Percentiles rank a stretch among this genome's conserved stretches.
These are phyloP conservation scores for Cucumis cinereus DNA, from an alignment of 306 rosid genomes.

Conservation along the genomic window DNA sequence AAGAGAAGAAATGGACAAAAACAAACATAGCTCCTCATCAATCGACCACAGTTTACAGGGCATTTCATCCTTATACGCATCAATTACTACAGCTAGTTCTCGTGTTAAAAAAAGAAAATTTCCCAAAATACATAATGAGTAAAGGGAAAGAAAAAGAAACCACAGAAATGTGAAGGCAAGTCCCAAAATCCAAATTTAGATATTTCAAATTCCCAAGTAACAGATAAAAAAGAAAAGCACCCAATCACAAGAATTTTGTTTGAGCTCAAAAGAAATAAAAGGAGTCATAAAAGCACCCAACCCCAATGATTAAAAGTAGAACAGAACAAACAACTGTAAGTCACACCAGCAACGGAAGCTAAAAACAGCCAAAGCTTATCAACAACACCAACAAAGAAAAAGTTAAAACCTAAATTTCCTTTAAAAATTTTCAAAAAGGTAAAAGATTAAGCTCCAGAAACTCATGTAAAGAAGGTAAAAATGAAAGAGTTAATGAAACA, in stretches of 20 bases:
- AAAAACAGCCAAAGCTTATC: neutral
- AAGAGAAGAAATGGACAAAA: neutral
- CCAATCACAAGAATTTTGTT: slow-evolving; percentile 4
- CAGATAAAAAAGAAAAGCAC: neutral
- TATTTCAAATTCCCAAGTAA: neutral
- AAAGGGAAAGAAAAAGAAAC: neutral
- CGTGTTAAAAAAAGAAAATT: neutral
- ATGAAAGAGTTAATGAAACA: neutral
- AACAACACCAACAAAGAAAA: neutral
- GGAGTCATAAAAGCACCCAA: slow-evolving; percentile 5
- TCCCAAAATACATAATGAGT: neutral
- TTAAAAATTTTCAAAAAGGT: neutral
- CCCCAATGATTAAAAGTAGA: slow-evolving; percentile 4
- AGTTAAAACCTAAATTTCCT: neutral
- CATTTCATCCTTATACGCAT: neutral
- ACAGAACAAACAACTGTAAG: neutral
- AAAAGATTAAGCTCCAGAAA: slow-evolving; percentile 5
- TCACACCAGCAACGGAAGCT: neutral
- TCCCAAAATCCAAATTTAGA: neutral
- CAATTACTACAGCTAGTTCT: neutral
- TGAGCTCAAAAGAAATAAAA: neutral
- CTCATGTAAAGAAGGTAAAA: neutral
- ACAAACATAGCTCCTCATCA: neutral
- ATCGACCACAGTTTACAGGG: neutral
- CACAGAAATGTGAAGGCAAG: neutral